Percentiles rank a stretch among this genome's conserved stretches.
Evolutionary conservation across 768 basidiomycete species (phyloP).

Genomic region (Russula foetens): DNA sequence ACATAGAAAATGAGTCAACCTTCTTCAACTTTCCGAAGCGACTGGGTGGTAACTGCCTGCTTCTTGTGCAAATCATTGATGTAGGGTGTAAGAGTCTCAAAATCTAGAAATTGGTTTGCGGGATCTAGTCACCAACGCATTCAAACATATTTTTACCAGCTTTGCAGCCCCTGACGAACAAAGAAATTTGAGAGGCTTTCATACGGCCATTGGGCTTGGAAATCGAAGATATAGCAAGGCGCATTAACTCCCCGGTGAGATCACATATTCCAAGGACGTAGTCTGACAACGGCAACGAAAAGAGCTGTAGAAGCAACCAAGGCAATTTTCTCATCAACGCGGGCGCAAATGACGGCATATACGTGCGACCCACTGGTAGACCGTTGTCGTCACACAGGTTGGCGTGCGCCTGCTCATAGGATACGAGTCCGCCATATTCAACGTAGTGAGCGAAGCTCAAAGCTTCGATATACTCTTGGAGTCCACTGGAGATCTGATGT

Average conservation of each 20-base stretch:
- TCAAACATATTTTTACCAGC: conserved; percentile 41
- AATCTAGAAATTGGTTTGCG: conserved; percentile 39
- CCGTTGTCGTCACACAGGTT: conserved; percentile 55
- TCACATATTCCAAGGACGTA: conserved; percentile 92
- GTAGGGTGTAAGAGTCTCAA: conserved; percentile 67
- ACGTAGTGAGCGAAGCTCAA: conserved; percentile 84
- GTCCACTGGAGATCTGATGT: conserved; percentile 63
- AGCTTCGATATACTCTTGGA: conserved; percentile 96
- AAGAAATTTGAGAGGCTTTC: conserved; percentile 55
- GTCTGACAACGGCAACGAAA: conserved; percentile 69
- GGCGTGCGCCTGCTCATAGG: conserved; percentile 57
- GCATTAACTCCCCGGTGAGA: conserved; percentile 95
- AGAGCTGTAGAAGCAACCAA: conserved; percentile 44
- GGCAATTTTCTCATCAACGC: not conserved
- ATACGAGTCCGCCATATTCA: conserved; percentile 57
- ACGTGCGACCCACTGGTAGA: not conserved
- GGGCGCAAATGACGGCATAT: not conserved
- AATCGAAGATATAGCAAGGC: conserved; percentile 83
- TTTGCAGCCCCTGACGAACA: conserved; percentile 67
- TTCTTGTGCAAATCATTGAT: conserved; percentile 77
- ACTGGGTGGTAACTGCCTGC: conserved; percentile 75
- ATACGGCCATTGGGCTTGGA: conserved; percentile 54
- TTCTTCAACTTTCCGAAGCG: conserved; percentile 92
- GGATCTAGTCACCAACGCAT: not conserved
- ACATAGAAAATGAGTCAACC: conserved; percentile 41